Percentiles rank a stretch among this genome's conserved stretches.
phyloP scores from a whole-genome alignment of 23 red algal species.

The Gracilaria domingensis region DNA sequence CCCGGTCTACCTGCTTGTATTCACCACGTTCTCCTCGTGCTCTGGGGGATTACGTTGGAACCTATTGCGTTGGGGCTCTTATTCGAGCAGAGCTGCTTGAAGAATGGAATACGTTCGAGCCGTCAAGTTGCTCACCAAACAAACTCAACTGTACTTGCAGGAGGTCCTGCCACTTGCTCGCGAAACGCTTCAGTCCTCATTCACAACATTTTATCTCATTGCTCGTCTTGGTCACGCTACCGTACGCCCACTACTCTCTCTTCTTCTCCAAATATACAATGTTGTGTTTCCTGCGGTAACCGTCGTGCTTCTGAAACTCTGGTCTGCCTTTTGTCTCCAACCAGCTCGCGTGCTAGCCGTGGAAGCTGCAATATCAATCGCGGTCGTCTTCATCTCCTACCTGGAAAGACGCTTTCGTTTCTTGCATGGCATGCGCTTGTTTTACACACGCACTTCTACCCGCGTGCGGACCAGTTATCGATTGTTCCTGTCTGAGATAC shows the following conservation, averaged over 20 bases:
- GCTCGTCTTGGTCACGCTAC: slow-evolving; percentile 8
- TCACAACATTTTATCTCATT: slow-evolving; percentile 9
- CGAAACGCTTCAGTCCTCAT: slow-evolving; percentile 26
- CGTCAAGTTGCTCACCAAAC: slow-evolving; percentile 5
- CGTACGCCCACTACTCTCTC: slow-evolving; percentile 15
- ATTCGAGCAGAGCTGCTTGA: neutral
- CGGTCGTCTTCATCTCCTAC: neutral
- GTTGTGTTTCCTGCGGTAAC: slow-evolving; percentile 13
- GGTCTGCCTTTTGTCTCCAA: slow-evolving; percentile 32
- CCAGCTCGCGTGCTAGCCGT: slow-evolving; percentile 33
- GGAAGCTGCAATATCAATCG: slow-evolving; percentile 34
- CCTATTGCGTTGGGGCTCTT: neutral
- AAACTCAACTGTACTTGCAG: slow-evolving; percentile 15
- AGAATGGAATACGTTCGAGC: slow-evolving; percentile 56
- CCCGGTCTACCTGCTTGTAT: neutral
- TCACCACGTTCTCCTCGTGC: neutral
- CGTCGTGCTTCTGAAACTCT: slow-evolving; percentile 9
- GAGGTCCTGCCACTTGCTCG: slow-evolving; percentile 39
- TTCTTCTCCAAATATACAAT: slow-evolving; percentile 15
- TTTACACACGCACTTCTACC: neutral
- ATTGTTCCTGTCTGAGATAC: neutral
- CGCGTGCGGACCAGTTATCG: slow-evolving; percentile 21
- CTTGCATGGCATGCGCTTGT: neutral
- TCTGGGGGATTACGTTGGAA: neutral
- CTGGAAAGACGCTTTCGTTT: slow-evolving; percentile 55